A percentile compares a stretch with the other conserved stretches of the same genome.
Evolutionary conservation across 2,329 filamentous ascomycete species (phyloP).

Genomic region (Trichoderma afroharzianum): DNA sequence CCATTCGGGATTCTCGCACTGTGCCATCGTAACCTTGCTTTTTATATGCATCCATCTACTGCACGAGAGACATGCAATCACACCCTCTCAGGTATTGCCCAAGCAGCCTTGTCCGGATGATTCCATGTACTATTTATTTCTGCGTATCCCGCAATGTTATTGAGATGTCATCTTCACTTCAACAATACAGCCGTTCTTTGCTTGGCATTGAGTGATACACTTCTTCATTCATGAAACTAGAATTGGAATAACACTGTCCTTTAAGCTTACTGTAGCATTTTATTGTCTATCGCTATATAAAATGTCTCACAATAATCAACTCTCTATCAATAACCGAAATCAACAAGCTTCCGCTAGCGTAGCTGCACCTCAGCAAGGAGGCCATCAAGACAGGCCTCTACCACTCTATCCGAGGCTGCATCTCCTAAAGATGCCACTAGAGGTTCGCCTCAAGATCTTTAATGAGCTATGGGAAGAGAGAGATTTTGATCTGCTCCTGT

Average conservation of each 20-base stretch:
- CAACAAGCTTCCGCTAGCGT: background rate
- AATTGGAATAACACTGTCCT: background rate
- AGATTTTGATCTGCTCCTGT: background rate
- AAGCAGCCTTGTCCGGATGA: background rate
- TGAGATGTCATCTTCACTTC: background rate
- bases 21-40: background rate
- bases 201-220: background rate
- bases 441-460: conserved; percentile 11
- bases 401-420: background rate
- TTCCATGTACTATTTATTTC: background rate
- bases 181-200: background rate
- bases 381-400: background rate
- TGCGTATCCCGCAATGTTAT: background rate
- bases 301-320: background rate
- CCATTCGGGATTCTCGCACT: background rate
- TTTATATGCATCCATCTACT: background rate
- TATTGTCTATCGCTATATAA: background rate
- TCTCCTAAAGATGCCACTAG: background rate
- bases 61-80: conserved; percentile 2
- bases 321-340: background rate
- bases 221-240: background rate
- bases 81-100: background rate
- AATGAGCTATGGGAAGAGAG: background rate
- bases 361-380: background rate
- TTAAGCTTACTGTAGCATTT: background rate